Percentiles rank a stretch among this genome's conserved stretches.
Conservation (phyloP, 345 rosid genomes). For the Aurinia saxatilis region DNA sequence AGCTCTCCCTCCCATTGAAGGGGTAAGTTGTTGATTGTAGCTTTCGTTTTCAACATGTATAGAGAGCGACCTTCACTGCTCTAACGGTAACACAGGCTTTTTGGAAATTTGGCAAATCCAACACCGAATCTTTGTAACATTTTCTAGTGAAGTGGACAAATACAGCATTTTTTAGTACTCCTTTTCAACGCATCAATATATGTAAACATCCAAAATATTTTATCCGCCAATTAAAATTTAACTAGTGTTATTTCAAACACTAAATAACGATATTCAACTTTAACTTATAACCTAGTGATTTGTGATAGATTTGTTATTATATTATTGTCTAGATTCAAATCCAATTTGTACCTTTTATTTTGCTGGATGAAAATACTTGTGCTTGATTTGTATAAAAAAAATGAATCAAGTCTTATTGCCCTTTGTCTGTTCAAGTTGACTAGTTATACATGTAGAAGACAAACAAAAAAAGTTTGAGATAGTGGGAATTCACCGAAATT, state of each 20-base stretch:
- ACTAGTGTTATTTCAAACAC: too few relatives aligned
- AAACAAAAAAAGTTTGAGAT: conserved; percentile 13
- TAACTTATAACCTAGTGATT: too few relatives aligned
- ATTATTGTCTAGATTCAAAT: too few relatives aligned
- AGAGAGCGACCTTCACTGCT: conserved; percentile 31
- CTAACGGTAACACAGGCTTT: conserved; percentile 20
- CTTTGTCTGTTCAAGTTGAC: conserved; percentile 32
- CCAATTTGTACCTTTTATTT: too few relatives aligned
- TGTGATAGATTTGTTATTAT: too few relatives aligned
- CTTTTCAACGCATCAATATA: conserved; percentile 15
- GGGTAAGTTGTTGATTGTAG: conserved; percentile 27
- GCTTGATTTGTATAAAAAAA: not conserved
- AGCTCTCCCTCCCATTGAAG: conserved; percentile 26
- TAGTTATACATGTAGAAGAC: not conserved
- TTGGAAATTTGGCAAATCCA: conserved; percentile 24
- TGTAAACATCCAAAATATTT: too few relatives aligned
- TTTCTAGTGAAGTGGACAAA: conserved; percentile 19
- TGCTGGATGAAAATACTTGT: not conserved
- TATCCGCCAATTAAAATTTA: too few relatives aligned
- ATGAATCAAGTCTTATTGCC: not conserved
- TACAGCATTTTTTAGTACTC: not conserved
- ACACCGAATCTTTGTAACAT: conserved; percentile 29
- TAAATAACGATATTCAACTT: too few relatives aligned
- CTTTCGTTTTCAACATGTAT: conserved; percentile 30
- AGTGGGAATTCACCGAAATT: conserved; percentile 23